Evolutionary conservation across 805 yeast genomes (phyloP), one percentile per base, ranked within the genome.

Genomic region (Metschnikowia lachancei): DNA sequence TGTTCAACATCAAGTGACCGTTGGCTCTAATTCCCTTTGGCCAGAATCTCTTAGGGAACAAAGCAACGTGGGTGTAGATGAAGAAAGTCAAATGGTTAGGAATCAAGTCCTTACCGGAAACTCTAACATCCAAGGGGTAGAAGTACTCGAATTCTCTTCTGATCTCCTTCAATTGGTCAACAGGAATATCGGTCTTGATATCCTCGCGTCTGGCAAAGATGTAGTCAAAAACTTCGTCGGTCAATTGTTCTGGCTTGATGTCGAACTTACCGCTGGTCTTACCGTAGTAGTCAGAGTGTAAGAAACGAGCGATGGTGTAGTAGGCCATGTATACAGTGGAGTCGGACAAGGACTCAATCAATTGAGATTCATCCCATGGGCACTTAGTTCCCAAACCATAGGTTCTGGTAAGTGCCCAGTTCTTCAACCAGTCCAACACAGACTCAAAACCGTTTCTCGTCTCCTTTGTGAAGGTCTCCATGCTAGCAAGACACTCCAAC

Each of bases 361-460:
- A 79, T 63, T 86, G 91, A 64, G 84, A 83, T 55, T 86, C 85
- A 74, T 94, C 99, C 99, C 99, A 94, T 49, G 99, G 99, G 56
- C 94, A 80, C 63, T 75, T 83, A 47, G 97, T 83, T 66, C 99
- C 99, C 57, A 94, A 77, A 65, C 99, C 99, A 59, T 88, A 94
- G 46, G 95, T 84, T 76, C 99, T 87, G 48, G 96, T 88, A 49
- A 94, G 88, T 43, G 99, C 98, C 99, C 99, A 94, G 75, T 90
- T 91, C 73, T 85, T 87, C 62, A 94, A 81, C 99, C 99, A 94
- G 57, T 85, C 95, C 61, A 94, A 76, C 48, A 87, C 96, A 67
- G 90, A 91, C 69, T 90, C 96, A 60, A 94, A 92, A 6, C 95
- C 96, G 62, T 92, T 82, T 60, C 85, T 79, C 35, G 95, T 87